These are phyloP conservation scores for Ploettnerulaceae sp. DNA, from an alignment of 2,329 filamentous ascomycete species.

Conservation along the genomic window DNA sequence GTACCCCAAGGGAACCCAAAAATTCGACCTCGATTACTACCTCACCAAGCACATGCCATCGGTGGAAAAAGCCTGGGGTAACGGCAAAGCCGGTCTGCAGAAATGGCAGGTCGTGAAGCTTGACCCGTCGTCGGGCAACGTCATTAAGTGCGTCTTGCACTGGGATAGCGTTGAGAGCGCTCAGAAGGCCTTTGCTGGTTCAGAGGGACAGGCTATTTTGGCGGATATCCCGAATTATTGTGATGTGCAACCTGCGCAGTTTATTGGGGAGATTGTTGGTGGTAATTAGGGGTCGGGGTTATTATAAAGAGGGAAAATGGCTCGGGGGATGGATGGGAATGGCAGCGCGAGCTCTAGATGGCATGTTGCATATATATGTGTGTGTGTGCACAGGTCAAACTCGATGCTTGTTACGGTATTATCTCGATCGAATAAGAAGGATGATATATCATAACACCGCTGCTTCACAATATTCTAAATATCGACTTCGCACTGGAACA, in stretches of 20 bases:
- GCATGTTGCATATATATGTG: no score
- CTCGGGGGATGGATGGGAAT: no score
- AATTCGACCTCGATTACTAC: conserved; percentile 13
- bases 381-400: no score
- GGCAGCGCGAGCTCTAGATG: no score
- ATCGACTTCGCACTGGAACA: no score
- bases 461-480: no score
- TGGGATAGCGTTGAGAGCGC: conserved; percentile 1
- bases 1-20: conserved; percentile 7
- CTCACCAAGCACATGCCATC: conserved; percentile 10
- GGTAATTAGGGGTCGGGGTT: not conserved
- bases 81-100: not conserved
- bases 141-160: not conserved
- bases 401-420: no score
- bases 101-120: conserved; percentile 10
- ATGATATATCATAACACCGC: no score
- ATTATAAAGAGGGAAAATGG: no score
- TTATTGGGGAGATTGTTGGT: conserved; percentile 7
- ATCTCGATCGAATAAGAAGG: no score
- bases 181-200: not conserved
- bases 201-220: conserved; percentile 5
- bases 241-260: not conserved
- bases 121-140: conserved; percentile 2
- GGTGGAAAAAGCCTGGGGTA: conserved; percentile 2
- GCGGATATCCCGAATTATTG: conserved; percentile 12